These are phyloP conservation scores for Aureobasidium musti DNA, from an alignment of 2,329 filamentous ascomycete genomes.

Conservation along the genomic window DNA sequence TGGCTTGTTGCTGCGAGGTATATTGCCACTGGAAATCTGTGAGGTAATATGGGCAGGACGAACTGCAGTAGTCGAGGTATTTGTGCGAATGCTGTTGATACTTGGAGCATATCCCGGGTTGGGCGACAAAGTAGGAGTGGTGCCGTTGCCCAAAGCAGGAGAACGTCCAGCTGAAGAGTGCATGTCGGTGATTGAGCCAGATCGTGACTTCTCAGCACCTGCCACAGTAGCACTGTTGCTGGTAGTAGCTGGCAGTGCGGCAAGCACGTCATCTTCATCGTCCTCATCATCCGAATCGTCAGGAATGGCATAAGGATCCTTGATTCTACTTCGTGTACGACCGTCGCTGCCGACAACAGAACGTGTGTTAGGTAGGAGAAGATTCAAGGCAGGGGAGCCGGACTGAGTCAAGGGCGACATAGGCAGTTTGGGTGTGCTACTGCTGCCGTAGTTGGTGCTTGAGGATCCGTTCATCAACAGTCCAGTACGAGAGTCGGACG, in stretches of 20 bases:
- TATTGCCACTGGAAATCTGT: conserved; percentile 22
- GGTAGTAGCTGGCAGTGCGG: conserved; percentile 46
- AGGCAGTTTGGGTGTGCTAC: neutral
- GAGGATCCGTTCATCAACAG: conserved; percentile 50
- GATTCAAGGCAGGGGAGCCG: neutral
- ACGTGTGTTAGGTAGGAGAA: neutral
- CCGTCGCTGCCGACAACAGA: conserved; percentile 46
- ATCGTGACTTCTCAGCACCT: conserved; percentile 2
- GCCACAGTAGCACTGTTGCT: conserved; percentile 34
- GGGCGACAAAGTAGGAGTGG: neutral
- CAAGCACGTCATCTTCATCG: conserved; percentile 40
- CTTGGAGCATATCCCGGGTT: conserved; percentile 28
- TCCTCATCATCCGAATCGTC: conserved; percentile 58
- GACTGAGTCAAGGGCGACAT: conserved; percentile 15
- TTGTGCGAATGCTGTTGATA: conserved; percentile 28
- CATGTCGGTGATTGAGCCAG: conserved; percentile 4
- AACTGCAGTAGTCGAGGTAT: conserved; percentile 35
- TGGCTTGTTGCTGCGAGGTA: conserved; percentile 31
- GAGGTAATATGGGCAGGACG: conserved; percentile 28
- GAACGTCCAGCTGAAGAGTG: conserved; percentile 22
- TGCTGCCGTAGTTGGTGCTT: conserved; percentile 1
- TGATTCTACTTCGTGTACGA: conserved; percentile 74
- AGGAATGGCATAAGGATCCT: conserved; percentile 93
- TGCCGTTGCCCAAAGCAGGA: conserved; percentile 2
- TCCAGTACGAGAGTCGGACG: conserved; percentile 71